Evolutionary conservation across 2,329 filamentous ascomycete species (phyloP).

Genomic region (Microdochium paspali): DNA sequence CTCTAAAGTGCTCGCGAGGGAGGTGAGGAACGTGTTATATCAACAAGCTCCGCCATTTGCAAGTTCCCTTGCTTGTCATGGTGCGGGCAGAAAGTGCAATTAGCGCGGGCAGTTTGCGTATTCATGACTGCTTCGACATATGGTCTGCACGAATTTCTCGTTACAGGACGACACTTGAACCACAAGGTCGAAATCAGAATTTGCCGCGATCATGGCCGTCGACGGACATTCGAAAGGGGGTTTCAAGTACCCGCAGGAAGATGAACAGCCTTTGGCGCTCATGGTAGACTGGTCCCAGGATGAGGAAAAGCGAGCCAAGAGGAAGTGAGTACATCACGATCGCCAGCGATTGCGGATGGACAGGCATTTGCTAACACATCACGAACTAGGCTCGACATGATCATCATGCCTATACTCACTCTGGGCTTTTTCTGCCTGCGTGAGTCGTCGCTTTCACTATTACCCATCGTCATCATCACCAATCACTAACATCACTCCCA

Average conservation of each 20-base stretch:
- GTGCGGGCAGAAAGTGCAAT: no score
- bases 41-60: background rate
- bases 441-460: conserved; percentile 3
- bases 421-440: conserved; percentile 4
- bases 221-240: background rate
- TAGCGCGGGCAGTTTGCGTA: no score
- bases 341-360: background rate
- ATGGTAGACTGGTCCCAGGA: conserved; percentile 6
- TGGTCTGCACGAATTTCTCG: no score
- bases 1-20: background rate
- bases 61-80: background rate
- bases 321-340: conserved; percentile 5
- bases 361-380: background rate
- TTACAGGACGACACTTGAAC: no score
- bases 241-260: background rate
- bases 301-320: conserved; percentile 8
- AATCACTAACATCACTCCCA: conserved; percentile 1
- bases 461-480: background rate
- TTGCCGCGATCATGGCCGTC: no score
- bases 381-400: conserved; percentile 2
- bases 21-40: background rate
- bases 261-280: background rate
- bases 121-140: no score
- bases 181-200: no score
- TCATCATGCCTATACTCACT: conserved; percentile 3